These are phyloP conservation scores for Candida coleopterorum DNA, from an alignment of 805 yeast genomes.

Conservation along the genomic window DNA sequence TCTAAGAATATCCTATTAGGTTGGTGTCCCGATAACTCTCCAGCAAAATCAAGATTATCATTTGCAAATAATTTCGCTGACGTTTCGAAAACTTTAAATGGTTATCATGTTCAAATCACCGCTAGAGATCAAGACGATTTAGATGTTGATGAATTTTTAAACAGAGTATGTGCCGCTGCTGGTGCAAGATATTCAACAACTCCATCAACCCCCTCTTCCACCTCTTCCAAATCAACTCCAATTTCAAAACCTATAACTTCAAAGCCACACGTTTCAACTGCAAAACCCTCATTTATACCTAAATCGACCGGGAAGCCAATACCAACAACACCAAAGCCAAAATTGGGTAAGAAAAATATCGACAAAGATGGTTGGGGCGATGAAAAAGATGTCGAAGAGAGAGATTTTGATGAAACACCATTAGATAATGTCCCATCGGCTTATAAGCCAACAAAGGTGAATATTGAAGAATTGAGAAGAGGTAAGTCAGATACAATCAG, in stretches of 20 bases:
- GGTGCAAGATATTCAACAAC: constrained; percentile 82
- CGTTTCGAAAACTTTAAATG: constrained; percentile 62
- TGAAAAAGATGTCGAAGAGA: constrained; percentile 51
- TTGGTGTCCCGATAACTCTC: constrained; percentile 97
- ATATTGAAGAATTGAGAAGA: constrained; percentile 50
- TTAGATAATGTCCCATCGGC: constrained; percentile 53
- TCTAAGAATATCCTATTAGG: constrained; percentile 81
- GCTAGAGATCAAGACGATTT: constrained; percentile 94
- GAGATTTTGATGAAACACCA: constrained; percentile 49
- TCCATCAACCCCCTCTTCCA: constrained; percentile 10
- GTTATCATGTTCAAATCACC: constrained; percentile 93
- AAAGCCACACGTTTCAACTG: constrained; percentile 20
- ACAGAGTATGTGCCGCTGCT: constrained; percentile 81
- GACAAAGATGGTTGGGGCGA: constrained; percentile 71
- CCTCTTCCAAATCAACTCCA: constrained; percentile 13
- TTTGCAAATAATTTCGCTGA: constrained; percentile 76
- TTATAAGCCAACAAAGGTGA: constrained; percentile 63
- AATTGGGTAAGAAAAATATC: no score
- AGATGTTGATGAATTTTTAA: constrained; percentile 68
- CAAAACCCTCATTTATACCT: constrained; percentile 28
- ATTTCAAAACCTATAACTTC: constrained; percentile 22
- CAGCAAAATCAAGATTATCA: constrained; percentile 67
- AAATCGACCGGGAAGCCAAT: constrained; percentile 38
- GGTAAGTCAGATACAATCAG: constrained; percentile 43
- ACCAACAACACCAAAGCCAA: constrained; percentile 28